A percentile compares a stretch with the other conserved stretches of the same genome.
These are phyloP conservation scores for Scutellaria galericulata DNA, from an alignment of 257 asterid species.

Conservation along the genomic window DNA sequence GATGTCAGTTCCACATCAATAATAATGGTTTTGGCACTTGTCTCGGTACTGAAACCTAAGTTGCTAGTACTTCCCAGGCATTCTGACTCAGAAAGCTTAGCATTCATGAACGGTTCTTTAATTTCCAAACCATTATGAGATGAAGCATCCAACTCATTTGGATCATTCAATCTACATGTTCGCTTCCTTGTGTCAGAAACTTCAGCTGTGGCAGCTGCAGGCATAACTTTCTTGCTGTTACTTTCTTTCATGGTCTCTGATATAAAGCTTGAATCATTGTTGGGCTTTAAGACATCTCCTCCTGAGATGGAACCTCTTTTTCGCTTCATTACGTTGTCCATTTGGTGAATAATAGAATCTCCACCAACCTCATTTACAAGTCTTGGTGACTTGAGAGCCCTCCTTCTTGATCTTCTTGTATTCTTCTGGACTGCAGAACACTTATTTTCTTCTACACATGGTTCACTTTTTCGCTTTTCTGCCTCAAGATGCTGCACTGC, in stretches of 20 bases:
- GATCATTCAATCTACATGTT: conserved; percentile 31
- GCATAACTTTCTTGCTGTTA: conserved; percentile 29
- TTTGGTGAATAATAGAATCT: conserved; percentile 33
- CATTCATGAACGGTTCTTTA: conserved; percentile 27
- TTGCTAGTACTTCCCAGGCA: conserved; percentile 33
- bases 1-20: conserved; percentile 28
- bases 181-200: conserved; percentile 33
- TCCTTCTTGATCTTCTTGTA: conserved; percentile 52
- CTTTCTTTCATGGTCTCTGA: conserved; percentile 33
- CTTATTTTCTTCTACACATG: conserved; percentile 27
- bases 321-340: conserved; percentile 32
- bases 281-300: conserved; percentile 30
- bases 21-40: conserved; percentile 2
- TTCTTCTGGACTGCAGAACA: conserved; percentile 28
- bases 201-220: conserved; percentile 23
- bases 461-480: conserved; percentile 25
- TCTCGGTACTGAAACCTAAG: conserved; percentile 12
- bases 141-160: conserved; percentile 40
- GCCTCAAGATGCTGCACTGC: conserved; percentile 26
- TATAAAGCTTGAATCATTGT: conserved; percentile 28
- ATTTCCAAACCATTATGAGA: conserved; percentile 23
- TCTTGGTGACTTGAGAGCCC: conserved; percentile 33
- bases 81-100: conserved; percentile 37
- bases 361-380: conserved; percentile 27
- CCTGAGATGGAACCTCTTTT: conserved; percentile 27